Conservation (phyloP, 495 filamentous ascomycete genomes). For the Sabuloglossum arenarium region DNA sequence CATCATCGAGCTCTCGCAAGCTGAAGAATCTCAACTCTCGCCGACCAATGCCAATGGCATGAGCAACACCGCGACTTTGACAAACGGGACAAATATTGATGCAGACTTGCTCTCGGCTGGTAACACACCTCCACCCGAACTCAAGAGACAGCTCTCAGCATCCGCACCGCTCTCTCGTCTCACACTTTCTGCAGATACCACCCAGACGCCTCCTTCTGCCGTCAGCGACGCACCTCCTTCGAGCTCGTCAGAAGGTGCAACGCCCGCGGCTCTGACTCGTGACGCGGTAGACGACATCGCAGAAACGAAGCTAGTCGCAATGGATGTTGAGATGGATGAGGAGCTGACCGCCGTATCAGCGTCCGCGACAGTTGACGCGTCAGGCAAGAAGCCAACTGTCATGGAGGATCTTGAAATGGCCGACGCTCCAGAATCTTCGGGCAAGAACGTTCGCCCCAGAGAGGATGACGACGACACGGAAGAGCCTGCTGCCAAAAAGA, state of each 20-base stretch:
- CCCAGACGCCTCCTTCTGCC: constrained; percentile 3
- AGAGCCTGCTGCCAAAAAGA: constrained; percentile 59
- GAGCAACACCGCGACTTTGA: background rate
- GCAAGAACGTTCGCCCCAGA: background rate
- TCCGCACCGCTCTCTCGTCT: background rate
- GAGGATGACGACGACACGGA: constrained; percentile 32
- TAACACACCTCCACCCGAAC: background rate
- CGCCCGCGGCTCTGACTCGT: background rate
- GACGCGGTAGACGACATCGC: background rate
- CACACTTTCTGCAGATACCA: background rate
- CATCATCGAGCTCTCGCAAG: background rate
- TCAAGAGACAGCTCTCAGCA: background rate
- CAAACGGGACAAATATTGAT: background rate
- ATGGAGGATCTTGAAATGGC: background rate
- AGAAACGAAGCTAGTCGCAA: background rate
- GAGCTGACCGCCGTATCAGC: background rate
- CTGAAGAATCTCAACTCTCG: background rate
- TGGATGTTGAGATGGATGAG: background rate
- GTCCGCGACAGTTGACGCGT: background rate
- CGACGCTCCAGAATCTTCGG: background rate
- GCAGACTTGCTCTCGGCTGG: background rate
- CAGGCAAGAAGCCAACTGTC: background rate
- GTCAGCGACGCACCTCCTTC: constrained; percentile 8
- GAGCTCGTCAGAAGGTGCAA: background rate
- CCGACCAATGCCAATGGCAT: background rate